Evolutionary conservation across 2,329 filamentous ascomycete species (phyloP).

Genomic region (Hypoxylon sp.): DNA sequence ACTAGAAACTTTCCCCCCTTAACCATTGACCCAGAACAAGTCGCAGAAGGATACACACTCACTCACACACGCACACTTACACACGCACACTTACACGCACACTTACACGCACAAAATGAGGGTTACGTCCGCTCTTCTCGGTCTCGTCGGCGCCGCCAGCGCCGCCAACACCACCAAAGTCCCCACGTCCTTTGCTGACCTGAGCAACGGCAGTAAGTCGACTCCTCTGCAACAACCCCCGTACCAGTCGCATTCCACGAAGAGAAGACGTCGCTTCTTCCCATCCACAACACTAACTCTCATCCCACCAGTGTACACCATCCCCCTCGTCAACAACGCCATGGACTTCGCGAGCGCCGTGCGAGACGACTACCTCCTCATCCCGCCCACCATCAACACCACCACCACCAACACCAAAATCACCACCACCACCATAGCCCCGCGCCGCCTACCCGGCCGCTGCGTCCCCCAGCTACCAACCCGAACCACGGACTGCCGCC

Average conservation of each 20-base stretch:
- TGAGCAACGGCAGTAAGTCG: constrained; percentile 35
- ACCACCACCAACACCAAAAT: background rate
- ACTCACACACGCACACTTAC: too few relatives aligned
- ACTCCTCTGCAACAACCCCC: too few relatives aligned
- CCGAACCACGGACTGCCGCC: constrained; percentile 24
- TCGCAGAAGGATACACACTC: too few relatives aligned
- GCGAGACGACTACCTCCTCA: constrained; percentile 2
- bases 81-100: too few relatives aligned
- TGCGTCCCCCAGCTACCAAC: constrained; percentile 33
- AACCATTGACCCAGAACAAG: too few relatives aligned
- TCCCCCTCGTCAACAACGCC: constrained; percentile 24
- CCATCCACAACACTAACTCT: too few relatives aligned
- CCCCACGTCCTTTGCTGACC: constrained; percentile 5
- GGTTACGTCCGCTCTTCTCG: constrained; percentile 6
- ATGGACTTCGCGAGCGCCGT: constrained; percentile 19
- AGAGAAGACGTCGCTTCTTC: too few relatives aligned
- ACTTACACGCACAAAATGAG: too few relatives aligned
- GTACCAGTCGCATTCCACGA: too few relatives aligned
- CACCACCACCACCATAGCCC: too few relatives aligned
- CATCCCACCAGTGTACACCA: constrained; percentile 28
- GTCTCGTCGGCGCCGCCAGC: constrained; percentile 4
- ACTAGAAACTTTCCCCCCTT: too few relatives aligned
- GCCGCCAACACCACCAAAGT: background rate
- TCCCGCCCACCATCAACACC: too few relatives aligned
- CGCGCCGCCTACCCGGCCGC: background rate